Conservation (phyloP, 2,329 filamentous ascomycete species). For the Graphilbum fragrans region DNA sequence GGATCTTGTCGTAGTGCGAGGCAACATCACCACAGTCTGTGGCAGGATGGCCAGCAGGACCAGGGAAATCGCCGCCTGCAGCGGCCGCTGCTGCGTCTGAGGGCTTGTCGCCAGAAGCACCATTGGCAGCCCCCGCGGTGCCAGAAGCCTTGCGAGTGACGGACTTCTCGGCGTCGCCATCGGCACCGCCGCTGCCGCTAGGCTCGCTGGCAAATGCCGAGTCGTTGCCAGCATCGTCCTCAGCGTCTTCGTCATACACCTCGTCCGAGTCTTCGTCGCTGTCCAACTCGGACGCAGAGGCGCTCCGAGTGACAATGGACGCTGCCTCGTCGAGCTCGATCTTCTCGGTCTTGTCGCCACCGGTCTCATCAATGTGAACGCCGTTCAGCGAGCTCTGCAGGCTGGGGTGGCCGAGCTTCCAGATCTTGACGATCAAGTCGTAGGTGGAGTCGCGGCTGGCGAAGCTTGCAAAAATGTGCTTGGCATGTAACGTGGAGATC, state of each 20-base stretch:
- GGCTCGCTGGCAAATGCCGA: slow-evolving; percentile 25
- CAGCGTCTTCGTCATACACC: slow-evolving; percentile 67
- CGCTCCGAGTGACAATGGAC: slow-evolving; percentile 33
- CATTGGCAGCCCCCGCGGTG: slow-evolving; percentile 29
- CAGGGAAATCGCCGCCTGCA: slow-evolving; percentile 58
- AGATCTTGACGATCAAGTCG: slow-evolving; percentile 93
- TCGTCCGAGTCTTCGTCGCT: slow-evolving; percentile 64
- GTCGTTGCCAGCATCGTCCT: slow-evolving; percentile 48
- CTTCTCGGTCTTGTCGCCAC: slow-evolving; percentile 88
- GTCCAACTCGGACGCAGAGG: slow-evolving; percentile 43
- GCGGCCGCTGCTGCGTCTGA: slow-evolving; percentile 29
- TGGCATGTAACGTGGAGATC: slow-evolving; percentile 89
- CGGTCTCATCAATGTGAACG: slow-evolving; percentile 65
- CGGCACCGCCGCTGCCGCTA: slow-evolving; percentile 33
- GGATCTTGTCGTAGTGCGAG: slow-evolving; percentile 70
- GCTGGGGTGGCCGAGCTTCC: slow-evolving; percentile 92
- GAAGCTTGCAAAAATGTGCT: slow-evolving; percentile 92
- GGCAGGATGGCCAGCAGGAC: slow-evolving; percentile 66
- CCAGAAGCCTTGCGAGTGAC: slow-evolving; percentile 63
- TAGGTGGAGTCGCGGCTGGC: slow-evolving; percentile 92
- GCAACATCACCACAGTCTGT: slow-evolving; percentile 75
- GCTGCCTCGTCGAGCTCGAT: slow-evolving; percentile 45
- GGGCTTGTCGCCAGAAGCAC: slow-evolving; percentile 37
- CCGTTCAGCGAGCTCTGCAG: slow-evolving; percentile 86
- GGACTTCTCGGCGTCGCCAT: slow-evolving; percentile 47